These are phyloP conservation scores for Thalassiosira hispida DNA, from an alignment of 352 stramenopile genomes.

Conservation along the genomic window DNA sequence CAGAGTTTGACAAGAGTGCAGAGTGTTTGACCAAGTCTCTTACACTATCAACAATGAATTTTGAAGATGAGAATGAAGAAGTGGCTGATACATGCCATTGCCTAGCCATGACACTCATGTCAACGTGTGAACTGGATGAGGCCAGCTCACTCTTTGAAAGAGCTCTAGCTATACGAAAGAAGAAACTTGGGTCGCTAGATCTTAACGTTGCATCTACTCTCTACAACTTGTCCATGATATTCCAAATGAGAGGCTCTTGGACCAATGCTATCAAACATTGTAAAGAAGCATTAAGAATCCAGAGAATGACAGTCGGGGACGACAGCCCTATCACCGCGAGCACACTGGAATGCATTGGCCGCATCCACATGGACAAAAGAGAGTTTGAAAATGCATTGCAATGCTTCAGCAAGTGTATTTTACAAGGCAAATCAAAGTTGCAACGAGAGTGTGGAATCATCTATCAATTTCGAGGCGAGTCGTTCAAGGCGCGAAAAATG, in stretches of 20 bases:
- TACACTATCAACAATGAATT: constrained; percentile 42
- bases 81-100: constrained; percentile 66
- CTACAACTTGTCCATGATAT: constrained; percentile 50
- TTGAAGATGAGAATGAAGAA: constrained; percentile 64
- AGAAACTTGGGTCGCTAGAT: constrained; percentile 55
- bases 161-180: constrained; percentile 60
- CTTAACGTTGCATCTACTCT: constrained; percentile 59
- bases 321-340: constrained; percentile 51
- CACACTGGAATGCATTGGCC: constrained; percentile 63
- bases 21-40: constrained; percentile 64
- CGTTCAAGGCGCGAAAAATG: constrained; percentile 44
- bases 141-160: constrained; percentile 55
- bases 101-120: constrained; percentile 53
- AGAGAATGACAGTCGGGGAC: constrained; percentile 58
- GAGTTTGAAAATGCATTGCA: constrained; percentile 64
- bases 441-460: constrained; percentile 57
- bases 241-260: constrained; percentile 61
- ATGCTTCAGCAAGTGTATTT: constrained; percentile 57
- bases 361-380: constrained; percentile 61
- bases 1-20: constrained; percentile 61
- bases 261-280: constrained; percentile 63
- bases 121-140: constrained; percentile 60
- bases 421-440: constrained; percentile 48
- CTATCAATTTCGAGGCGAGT: constrained; percentile 56
- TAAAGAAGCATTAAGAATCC: constrained; percentile 68